Evolutionary conservation across 257 asterid genomes (phyloP).

Genomic region (Agastache rugosa): DNA sequence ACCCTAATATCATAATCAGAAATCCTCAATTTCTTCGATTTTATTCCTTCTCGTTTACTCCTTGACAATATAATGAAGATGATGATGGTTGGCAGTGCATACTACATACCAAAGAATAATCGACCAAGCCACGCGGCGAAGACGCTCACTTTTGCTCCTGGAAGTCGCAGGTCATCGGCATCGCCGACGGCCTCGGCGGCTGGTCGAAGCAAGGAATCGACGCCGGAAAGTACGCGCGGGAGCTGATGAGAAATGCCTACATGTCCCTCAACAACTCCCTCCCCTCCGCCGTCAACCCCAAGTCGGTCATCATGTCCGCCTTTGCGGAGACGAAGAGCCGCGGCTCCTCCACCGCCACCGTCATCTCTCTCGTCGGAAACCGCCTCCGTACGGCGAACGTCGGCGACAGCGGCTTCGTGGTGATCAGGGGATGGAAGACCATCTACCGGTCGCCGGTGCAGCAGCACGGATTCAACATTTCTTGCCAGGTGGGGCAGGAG

Average conservation of each 20-base stretch:
- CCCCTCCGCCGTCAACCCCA: not conserved
- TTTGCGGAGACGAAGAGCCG: not conserved
- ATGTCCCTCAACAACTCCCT: not conserved
- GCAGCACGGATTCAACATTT: constrained; percentile 17
- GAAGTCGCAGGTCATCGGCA: not conserved
- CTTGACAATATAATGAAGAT: too few relatives aligned
- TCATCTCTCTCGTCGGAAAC: constrained; percentile 1
- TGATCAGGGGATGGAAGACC: not conserved
- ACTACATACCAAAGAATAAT: constrained; percentile 10
- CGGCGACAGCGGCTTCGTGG: constrained; percentile 30
- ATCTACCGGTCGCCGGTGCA: constrained; percentile 23
- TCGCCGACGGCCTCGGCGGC: constrained; percentile 32
- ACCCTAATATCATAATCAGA: too few relatives aligned
- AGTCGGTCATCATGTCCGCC: not conserved
- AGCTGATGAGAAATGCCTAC: not conserved
- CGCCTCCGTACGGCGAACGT: not conserved
- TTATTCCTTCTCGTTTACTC: too few relatives aligned
- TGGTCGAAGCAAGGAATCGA: not conserved
- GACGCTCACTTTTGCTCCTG: constrained; percentile 29
- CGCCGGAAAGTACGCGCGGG: constrained; percentile 18
- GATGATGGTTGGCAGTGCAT: not conserved
- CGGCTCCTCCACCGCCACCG: constrained; percentile 35
- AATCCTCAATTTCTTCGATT: too few relatives aligned
- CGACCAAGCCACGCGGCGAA: constrained; percentile 14
- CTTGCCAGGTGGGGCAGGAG: constrained; percentile 9